These are phyloP conservation scores for Leccinum pachyderme DNA, from an alignment of 1,284 basidiomycete species.

Conservation along the genomic window DNA sequence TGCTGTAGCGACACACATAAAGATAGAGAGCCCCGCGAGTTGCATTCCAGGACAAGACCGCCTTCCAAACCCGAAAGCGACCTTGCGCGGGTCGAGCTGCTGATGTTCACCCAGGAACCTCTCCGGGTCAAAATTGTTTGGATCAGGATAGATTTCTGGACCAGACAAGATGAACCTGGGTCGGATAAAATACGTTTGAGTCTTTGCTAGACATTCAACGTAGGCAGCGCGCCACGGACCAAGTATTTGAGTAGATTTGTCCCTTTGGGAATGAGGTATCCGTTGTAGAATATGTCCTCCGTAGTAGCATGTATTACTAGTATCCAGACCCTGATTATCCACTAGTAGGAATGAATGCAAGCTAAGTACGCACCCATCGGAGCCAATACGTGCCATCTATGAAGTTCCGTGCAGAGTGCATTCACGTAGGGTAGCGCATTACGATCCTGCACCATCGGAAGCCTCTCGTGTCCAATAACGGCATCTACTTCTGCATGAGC, in stretches of 20 bases:
- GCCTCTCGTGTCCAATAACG: constrained; percentile 13
- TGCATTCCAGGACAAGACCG: constrained; percentile 13
- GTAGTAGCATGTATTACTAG: constrained; percentile 36
- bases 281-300: constrained; percentile 36
- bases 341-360: neutral
- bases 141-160: constrained; percentile 11
- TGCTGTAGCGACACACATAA: constrained; percentile 16
- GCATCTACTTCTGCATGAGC: constrained; percentile 20
- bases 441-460: constrained; percentile 15
- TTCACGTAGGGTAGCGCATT: constrained; percentile 15
- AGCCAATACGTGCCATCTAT: constrained; percentile 17
- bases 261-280: constrained; percentile 41
- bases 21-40: constrained; percentile 16
- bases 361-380: constrained; percentile 11
- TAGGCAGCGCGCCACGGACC: constrained; percentile 4
- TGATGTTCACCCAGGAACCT: constrained; percentile 13
- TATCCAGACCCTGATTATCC: constrained; percentile 24
- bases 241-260: constrained; percentile 23
- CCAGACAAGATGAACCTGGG: constrained; percentile 11
- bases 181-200: neutral
- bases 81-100: constrained; percentile 12
- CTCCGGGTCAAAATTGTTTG: constrained; percentile 16
- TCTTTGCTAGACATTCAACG: too few species aligned
- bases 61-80: constrained; percentile 20
- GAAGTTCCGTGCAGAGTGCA: constrained; percentile 16